Evolutionary conservation across 164 flowering plant genomes (phyloP), one percentile per base, ranked within the genome.

Genomic region (Stephania cephalantha): DNA sequence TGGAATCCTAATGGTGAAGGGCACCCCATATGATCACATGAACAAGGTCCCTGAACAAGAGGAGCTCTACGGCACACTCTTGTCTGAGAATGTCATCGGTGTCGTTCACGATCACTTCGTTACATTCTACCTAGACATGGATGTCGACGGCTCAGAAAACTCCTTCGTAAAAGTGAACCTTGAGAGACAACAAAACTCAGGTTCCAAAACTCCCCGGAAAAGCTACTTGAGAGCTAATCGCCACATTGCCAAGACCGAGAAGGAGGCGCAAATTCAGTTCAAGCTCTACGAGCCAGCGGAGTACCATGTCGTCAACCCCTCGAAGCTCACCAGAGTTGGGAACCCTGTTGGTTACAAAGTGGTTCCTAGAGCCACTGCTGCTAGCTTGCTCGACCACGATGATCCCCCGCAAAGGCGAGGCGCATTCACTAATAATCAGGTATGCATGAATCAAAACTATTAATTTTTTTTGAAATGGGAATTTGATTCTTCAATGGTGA

Each of bases 1-100:
- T 76, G 99, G 98, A 1, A 95, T 95, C 30, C 73, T 95, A 80
- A 87, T 93, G 96, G 98, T 95, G 80, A 95, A 93, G 83, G 99
- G 97, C 42, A 87, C 87, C 6, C 63, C 90, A 0, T 89, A 86
- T 64, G 80, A 63, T 66, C 90, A 93, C 86, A 79, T 78, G 83
- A 84, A 90, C 76, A 84, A 93, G 77, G 82, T 91, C 5, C 76
- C 85, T 0, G 53, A 58, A 7, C 70, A 86, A 63, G 91, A 89
- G 30, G 25, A 88, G 67, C 80, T 95, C 18, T 78, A 84, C 29
- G 98, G 98, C 13, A 88, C 98, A 15, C 80, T 93, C 12, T 70
- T 95, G 55, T 90, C 98, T 0, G 97, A 95, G 82, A 91, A 95
- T 29, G 86, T 93, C 3, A 87, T 95, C 15, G 99, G 99, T 0